Evolutionary conservation across 176 grass and related monocot species (phyloP).

Genomic region (Sorghum bicolor): Sorghum_bicolor_NCBIv3 NC_012878.2:57016001-57016500

Average conservation of each 20-base stretch:
- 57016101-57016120: constrained; percentile 90
- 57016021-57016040: constrained; percentile 37
- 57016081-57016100: constrained; percentile 60
- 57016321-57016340: background rate
- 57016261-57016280: constrained; percentile 64
- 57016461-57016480: background rate
- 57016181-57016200: constrained; percentile 62
- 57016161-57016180: constrained; percentile 48
- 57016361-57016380: background rate
- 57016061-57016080: constrained; percentile 56
- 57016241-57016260: constrained; percentile 62
- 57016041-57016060: constrained; percentile 81
- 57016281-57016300: constrained; percentile 71
- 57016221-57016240: constrained; percentile 85
- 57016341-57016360: background rate
- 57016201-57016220: constrained; percentile 92
- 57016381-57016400: background rate
- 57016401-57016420: background rate
- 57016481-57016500: background rate
- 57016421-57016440: background rate
- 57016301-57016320: constrained; percentile 29
- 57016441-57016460: background rate
- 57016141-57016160: constrained; percentile 28
- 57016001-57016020: background rate
- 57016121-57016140: constrained; percentile 74